Conservation (phyloP, 176 grass and related monocot species). For the Eragrostis nindensis region DNA sequence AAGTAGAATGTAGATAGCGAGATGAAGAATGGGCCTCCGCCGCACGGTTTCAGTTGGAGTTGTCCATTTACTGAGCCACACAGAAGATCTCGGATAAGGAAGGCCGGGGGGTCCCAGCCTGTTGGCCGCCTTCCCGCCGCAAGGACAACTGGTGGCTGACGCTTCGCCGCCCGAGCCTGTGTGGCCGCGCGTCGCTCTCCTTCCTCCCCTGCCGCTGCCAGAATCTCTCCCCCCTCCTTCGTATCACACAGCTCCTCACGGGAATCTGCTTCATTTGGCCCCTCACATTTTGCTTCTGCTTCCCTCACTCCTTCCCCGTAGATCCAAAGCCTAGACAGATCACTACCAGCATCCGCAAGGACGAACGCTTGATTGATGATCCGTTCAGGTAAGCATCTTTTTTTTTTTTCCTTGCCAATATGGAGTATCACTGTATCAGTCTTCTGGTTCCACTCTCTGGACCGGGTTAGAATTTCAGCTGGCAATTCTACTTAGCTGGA, state of each 20-base stretch:
- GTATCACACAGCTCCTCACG: not conserved
- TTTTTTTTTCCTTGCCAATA: not conserved
- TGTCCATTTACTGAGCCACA: conserved; percentile 1
- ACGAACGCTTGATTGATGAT: not conserved
- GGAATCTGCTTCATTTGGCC: not conserved
- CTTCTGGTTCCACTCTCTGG: not conserved
- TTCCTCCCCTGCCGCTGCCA: not conserved
- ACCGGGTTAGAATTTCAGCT: not conserved
- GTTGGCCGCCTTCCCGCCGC: conserved; percentile 12
- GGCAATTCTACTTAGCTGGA: not conserved
- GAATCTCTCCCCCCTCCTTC: conserved; percentile 31
- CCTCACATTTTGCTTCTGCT: not conserved
- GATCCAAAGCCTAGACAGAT: not conserved
- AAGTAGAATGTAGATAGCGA: no score
- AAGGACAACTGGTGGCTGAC: conserved; percentile 34
- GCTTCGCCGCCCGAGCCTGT: not conserved
- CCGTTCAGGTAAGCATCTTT: not conserved
- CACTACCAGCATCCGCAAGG: not conserved
- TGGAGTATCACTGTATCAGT: no score
- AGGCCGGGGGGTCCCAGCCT: not conserved
- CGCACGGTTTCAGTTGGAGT: not conserved
- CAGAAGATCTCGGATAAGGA: not conserved
- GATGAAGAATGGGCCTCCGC: not conserved
- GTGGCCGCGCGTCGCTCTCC: conserved; percentile 29
- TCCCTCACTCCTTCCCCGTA: not conserved